Base-by-base conservation (phyloP, 1,284 basidiomycete species). In the Malassezia obtusa region DNA sequence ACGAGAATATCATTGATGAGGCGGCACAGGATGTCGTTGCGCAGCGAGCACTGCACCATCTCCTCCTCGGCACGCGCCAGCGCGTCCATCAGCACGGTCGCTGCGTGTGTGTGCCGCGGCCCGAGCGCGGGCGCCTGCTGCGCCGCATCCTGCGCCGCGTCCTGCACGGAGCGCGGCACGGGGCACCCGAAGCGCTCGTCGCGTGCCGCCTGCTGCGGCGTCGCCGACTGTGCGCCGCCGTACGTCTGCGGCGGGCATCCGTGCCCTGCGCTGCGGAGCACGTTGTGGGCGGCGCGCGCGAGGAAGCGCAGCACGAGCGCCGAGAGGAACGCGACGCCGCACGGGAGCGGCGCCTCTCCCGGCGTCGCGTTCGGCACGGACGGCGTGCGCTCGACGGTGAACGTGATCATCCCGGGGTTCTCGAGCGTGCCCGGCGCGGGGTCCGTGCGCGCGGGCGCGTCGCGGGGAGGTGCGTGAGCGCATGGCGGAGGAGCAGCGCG, bases 351-450 rank as follows among this genome's bases (percentile, higher is more conserved):
- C 10, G 57, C 53, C 7, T 63, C 59, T 4, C 48, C 47, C 7
- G 49, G 41, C 37, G 48, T 28, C 3, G 60, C 55, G 37, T 58
- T 60, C 31, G 61, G 61, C 19, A 45, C 49, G 21, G 68, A 65
- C 7, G 69, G 69, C 33, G 69, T 72, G 12, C 69, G 62, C 25
- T 62, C 62, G 12, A 72, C 69, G 11, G 62, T 61, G 47, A 68
- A 69, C 2, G 57, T 48, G 30, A 71, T 49, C 38, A 44, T 10
- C 15, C 67, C 69, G 0, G 68, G 69, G 21, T 61, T 54, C 48
- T 72, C 69, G 5, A 65, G 37, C 15, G 70, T 72, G 28, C 63
- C 64, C 30, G n/a, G 36, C 12, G 62, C 52, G 3, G 57, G 58
- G 22, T n/a, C 35, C 17, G 59, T 53, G 4, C 45, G 10, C 9